Percentiles rank a stretch among this genome's conserved stretches.
These are phyloP conservation scores for Nannochloropsis gaditana DNA, from an alignment of 108 stramenopile genomes.

Conservation along the genomic window DNA sequence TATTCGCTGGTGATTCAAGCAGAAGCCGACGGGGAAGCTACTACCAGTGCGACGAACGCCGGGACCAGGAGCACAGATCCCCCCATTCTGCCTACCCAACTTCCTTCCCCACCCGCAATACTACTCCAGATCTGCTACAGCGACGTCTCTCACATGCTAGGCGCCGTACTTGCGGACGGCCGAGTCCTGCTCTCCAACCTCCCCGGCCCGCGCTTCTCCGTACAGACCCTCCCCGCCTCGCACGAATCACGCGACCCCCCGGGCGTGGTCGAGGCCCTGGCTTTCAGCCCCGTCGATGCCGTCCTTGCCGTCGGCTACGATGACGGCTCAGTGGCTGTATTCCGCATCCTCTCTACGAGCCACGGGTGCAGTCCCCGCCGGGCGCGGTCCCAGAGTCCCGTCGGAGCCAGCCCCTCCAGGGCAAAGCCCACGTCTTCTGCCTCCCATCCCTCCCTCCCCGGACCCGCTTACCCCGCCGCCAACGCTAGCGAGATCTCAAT, in stretches of 20 bases:
- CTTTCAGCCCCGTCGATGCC: not conserved
- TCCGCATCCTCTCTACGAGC: not conserved
- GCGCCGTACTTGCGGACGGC: not conserved
- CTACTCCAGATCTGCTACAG: constrained; percentile 13
- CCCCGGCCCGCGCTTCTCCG: not conserved
- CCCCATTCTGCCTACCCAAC: too few relatives aligned
- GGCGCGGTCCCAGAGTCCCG: not conserved
- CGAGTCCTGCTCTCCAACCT: not conserved
- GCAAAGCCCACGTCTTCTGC: not conserved
- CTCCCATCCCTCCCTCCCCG: not conserved
- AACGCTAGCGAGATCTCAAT: not conserved
- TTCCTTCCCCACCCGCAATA: not conserved
- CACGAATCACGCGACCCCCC: not conserved
- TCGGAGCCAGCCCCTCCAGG: not conserved
- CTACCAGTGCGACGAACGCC: too few relatives aligned
- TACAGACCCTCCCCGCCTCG: not conserved
- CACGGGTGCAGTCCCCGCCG: not conserved
- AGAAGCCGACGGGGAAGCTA: too few relatives aligned
- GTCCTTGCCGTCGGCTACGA: not conserved
- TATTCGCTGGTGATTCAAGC: not conserved
- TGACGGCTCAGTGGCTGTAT: not conserved
- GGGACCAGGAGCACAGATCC: too few relatives aligned
- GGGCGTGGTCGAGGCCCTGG: not conserved
- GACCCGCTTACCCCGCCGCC: not conserved
- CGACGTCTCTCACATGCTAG: not conserved